Percentiles rank a stretch among this genome's conserved stretches.
phyloP scores from a whole-genome alignment of 192 early-diverging fungal species.

The Linderina pennispora region DNA sequence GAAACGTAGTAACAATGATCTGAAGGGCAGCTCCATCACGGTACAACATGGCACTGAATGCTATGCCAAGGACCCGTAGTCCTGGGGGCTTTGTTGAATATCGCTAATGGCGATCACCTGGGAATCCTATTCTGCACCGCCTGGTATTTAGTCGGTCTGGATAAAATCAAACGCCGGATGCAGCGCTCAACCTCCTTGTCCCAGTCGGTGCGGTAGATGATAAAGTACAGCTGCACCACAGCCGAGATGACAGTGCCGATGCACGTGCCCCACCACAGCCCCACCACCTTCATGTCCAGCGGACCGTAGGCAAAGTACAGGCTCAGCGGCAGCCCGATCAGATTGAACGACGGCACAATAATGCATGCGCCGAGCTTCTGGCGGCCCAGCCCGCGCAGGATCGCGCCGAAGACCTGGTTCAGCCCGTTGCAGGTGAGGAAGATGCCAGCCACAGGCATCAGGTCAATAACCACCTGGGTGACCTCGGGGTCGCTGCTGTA shows the following conservation, averaged over 20 bases:
- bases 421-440: constrained; percentile 29
- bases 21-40: neutral
- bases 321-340: constrained; percentile 46
- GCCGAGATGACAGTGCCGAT: constrained; percentile 33
- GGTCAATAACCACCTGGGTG: neutral
- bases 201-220: constrained; percentile 17
- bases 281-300: constrained; percentile 50
- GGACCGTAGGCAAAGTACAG: constrained; percentile 45
- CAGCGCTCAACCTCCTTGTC: constrained; percentile 24
- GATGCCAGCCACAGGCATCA: constrained; percentile 3
- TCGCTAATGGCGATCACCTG: no score
- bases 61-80: neutral
- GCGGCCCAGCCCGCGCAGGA: constrained; percentile 48
- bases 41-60: neutral
- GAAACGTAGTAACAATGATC: neutral
- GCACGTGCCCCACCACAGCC: constrained; percentile 58
- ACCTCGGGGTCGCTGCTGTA: constrained; percentile 13
- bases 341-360: constrained; percentile 42
- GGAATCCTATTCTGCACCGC: neutral
- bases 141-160: constrained; percentile 13
- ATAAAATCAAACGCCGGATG: constrained; percentile 12
- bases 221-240: constrained; percentile 12
- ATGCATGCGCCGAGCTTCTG: constrained; percentile 49
- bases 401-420: constrained; percentile 43
- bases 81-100: neutral